Conservation (phyloP, 2,329 filamentous ascomycete species). For the Rachicladosporium sp. region DNA sequence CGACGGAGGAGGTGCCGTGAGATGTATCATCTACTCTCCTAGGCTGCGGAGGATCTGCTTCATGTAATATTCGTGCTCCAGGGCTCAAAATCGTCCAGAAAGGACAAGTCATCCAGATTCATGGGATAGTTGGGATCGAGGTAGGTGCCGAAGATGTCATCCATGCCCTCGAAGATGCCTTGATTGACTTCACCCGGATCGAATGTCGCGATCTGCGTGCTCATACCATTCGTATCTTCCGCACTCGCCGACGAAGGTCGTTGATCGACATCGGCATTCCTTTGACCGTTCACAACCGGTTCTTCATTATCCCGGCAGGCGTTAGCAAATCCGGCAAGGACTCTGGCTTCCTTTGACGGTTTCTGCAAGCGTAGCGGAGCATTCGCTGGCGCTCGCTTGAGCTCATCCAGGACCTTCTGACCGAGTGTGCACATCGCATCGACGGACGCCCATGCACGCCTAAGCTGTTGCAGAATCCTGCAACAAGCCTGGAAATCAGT, state of each 20-base stretch:
- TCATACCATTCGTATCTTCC: neutral
- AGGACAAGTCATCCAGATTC: constrained; percentile 22
- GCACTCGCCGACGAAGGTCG: constrained; percentile 2
- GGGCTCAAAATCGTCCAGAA: constrained; percentile 14
- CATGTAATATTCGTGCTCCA: too few species aligned
- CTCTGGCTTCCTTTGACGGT: constrained; percentile 5
- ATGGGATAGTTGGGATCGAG: constrained; percentile 23
- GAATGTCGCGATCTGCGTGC: neutral
- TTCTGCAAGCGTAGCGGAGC: constrained; percentile 16
- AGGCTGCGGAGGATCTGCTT: too few species aligned
- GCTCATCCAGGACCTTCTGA: constrained; percentile 20
- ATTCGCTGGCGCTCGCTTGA: constrained; percentile 17
- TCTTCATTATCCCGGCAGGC: constrained; percentile 4
- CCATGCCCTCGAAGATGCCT: constrained; percentile 22
- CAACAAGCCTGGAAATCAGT: constrained; percentile 34
- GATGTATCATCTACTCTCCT: too few species aligned
- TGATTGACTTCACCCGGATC: constrained; percentile 2
- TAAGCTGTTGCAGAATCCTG: constrained; percentile 30
- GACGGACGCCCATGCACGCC: constrained; percentile 34
- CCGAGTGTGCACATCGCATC: constrained; percentile 31
- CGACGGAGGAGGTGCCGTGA: too few species aligned
- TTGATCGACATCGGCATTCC: constrained; percentile 1
- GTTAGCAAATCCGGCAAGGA: constrained; percentile 4
- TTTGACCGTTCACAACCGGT: constrained; percentile 2
- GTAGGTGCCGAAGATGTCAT: constrained; percentile 22